These are phyloP conservation scores for Schwanniomyces sp. DNA, from an alignment of 805 yeast species.

Conservation along the genomic window DNA sequence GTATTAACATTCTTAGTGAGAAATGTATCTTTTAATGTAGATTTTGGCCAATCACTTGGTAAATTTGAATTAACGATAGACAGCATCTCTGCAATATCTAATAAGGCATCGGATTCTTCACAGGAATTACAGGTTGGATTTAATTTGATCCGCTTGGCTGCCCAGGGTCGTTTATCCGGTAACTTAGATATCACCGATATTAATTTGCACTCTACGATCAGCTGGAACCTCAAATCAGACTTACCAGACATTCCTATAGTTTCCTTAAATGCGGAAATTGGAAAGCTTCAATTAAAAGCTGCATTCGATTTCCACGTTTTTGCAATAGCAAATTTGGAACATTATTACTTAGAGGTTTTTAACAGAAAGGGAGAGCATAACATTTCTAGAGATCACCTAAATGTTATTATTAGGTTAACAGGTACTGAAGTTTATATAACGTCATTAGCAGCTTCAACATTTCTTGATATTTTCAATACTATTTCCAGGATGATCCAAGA, in stretches of 20 bases:
- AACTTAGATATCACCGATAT: slow-evolving; percentile 48
- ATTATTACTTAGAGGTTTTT: slow-evolving; percentile 54
- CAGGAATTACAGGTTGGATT: slow-evolving; percentile 68
- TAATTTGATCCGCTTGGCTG: slow-evolving; percentile 47
- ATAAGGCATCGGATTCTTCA: slow-evolving; percentile 66
- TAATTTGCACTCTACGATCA: slow-evolving; percentile 61
- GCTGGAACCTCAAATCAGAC: slow-evolving; percentile 56
- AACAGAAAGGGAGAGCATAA: slow-evolving; percentile 62
- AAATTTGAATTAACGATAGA: slow-evolving; percentile 54
- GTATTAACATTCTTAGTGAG: slow-evolving; percentile 56
- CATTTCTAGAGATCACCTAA: slow-evolving; percentile 58
- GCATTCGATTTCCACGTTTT: slow-evolving; percentile 88
- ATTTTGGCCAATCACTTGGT: slow-evolving; percentile 85
- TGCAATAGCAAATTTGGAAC: slow-evolving; percentile 55
- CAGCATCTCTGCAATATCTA: slow-evolving; percentile 65
- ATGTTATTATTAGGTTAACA: slow-evolving; percentile 49
- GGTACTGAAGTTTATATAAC: slow-evolving; percentile 67
- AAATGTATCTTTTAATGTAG: slow-evolving; percentile 57
- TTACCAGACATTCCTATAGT: slow-evolving; percentile 65
- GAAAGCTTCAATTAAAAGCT: slow-evolving; percentile 54
- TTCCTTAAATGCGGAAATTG: slow-evolving; percentile 57
- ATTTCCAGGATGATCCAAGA: slow-evolving; percentile 72
- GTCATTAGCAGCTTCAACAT: slow-evolving; percentile 80
- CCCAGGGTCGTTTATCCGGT: slow-evolving; percentile 85
- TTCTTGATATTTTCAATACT: slow-evolving; percentile 74